Conservation (phyloP, 352 stramenopile genomes). For the Phytopythium litorale region DNA sequence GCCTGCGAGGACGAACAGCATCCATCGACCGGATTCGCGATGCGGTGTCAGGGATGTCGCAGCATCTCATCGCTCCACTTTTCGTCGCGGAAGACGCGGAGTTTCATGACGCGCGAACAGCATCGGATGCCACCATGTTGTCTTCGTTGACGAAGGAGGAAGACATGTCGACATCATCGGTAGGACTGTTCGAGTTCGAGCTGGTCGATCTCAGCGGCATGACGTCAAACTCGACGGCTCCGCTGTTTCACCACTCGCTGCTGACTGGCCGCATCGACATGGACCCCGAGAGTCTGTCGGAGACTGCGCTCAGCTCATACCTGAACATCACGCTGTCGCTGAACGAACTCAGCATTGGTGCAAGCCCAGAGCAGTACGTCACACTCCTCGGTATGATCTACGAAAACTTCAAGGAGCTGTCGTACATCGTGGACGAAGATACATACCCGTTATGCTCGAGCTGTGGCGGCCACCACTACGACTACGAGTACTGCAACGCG, state of each 20-base stretch:
- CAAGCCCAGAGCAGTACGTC: conserved; percentile 57
- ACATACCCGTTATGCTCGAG: conserved; percentile 61
- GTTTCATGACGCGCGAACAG: conserved; percentile 75
- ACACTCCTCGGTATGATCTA: conserved; percentile 79
- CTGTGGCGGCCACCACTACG: conserved; percentile 69
- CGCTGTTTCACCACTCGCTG: conserved; percentile 82
- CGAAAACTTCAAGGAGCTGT: conserved; percentile 85
- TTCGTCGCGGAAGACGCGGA: conserved; percentile 81
- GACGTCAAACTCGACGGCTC: conserved; percentile 43
- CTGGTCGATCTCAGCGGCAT: conserved; percentile 75
- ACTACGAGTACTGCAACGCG: conserved; percentile 51
- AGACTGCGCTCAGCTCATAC: conserved; percentile 59
- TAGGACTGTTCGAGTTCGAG: conserved; percentile 82
- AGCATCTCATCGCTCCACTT: conserved; percentile 68
- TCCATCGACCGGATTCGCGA: conserved; percentile 58
- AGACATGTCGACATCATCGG: conserved; percentile 56
- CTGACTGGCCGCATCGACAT: conserved; percentile 71
- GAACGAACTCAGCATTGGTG: conserved; percentile 76
- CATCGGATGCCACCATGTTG: conserved; percentile 25
- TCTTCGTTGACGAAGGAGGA: conserved; percentile 18
- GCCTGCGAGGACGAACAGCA: conserved; percentile 19
- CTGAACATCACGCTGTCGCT: conserved; percentile 60
- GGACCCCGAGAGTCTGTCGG: conserved; percentile 63
- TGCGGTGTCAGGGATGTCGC: conserved; percentile 68
- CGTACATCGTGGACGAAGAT: conserved; percentile 71